Evolutionary conservation across 371 early-diverging fungal genomes (phyloP).

Genomic region (Circinella minor): DNA sequence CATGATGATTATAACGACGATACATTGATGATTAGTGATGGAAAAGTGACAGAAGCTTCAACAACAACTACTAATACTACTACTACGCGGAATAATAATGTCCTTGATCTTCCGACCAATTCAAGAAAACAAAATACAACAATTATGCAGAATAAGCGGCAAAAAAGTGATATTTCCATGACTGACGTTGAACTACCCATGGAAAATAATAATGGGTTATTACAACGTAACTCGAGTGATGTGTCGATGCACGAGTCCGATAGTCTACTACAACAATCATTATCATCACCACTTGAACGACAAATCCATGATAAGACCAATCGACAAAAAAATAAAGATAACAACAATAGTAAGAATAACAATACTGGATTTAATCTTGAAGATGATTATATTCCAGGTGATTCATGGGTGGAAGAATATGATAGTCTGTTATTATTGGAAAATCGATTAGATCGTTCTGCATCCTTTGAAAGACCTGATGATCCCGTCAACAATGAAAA

Average conservation of each 20-base stretch:
- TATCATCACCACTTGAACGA: no score
- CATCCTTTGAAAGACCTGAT: neutral
- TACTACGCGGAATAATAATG: no score
- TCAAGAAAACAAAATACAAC: neutral
- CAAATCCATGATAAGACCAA: neutral
- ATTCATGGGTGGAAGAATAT: conserved; percentile 3
- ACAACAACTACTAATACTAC: no score
- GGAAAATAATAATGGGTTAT: neutral
- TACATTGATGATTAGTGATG: neutral
- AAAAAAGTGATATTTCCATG: neutral
- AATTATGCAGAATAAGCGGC: neutral
- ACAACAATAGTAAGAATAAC: neutral
- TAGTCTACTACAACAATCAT: no score
- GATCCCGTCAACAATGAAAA: neutral
- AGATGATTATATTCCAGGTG: neutral
- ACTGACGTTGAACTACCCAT: no score
- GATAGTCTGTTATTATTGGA: neutral
- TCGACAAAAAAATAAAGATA: neutral
- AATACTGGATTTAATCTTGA: neutral
- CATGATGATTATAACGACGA: neutral
- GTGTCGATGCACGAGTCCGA: neutral
- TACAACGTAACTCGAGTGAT: neutral
- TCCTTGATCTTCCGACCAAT: no score
- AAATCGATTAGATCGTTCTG: conserved; percentile 4
- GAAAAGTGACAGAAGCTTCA: no score